A percentile compares a stretch with the other conserved stretches of the same genome.
Conservation (phyloP, 78 protist genomes). For the Monocercomonoides exilis region DNA sequence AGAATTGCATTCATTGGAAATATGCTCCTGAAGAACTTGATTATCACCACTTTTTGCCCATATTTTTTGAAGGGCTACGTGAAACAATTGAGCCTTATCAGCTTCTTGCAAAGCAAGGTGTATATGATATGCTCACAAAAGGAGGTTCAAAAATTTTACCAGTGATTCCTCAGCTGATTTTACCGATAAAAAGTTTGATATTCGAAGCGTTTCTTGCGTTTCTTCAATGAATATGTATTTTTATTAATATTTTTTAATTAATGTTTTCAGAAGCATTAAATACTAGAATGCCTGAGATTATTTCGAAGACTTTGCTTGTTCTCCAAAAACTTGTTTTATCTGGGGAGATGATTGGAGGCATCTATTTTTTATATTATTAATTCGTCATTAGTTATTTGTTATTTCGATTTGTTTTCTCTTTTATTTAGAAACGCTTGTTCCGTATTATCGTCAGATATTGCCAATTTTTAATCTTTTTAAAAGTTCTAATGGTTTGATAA, state of each 20-base stretch:
- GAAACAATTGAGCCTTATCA: conserved; percentile 75
- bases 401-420: background rate
- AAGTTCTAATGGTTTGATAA: conserved; percentile 35
- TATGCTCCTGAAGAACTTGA: conserved; percentile 74
- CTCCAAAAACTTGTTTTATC: conserved; percentile 69
- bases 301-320: conserved; percentile 60
- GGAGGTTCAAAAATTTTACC: conserved; percentile 70
- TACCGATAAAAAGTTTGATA: conserved; percentile 81
- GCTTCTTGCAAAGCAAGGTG: conserved; percentile 76
- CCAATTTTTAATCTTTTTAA: conserved; percentile 79
- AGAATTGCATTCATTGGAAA: conserved; percentile 72
- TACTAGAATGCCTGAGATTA: conserved; percentile 69
- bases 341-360: conserved; percentile 56
- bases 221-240: background rate
- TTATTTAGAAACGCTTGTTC: conserved; percentile 63
- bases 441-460: conserved; percentile 82
- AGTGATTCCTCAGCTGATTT: conserved; percentile 79
- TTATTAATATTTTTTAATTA: background rate
- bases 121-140: conserved; percentile 50
- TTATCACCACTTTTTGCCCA: conserved; percentile 86
- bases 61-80: conserved; percentile 83
- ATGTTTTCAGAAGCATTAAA: conserved; percentile 58
- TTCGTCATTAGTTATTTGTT: background rate
- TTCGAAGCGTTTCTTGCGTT: too few relatives aligned
- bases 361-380: background rate